Percentiles rank a stretch among this genome's conserved stretches.
Evolutionary conservation across 768 basidiomycete genomes (phyloP).

Genomic region (Boletus barrowsii): DNA sequence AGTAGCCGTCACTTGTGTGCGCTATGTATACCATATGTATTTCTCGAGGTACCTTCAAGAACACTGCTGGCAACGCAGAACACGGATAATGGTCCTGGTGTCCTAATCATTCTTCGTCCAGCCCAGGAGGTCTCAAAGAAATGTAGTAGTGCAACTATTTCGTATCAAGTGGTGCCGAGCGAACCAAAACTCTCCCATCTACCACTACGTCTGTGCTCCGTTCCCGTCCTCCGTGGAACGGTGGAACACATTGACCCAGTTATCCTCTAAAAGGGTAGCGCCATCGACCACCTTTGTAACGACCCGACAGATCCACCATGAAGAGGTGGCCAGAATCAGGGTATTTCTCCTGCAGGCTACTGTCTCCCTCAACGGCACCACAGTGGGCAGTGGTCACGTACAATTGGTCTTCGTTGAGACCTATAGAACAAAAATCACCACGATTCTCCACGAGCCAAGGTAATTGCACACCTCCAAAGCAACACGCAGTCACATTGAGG

Average conservation of each 20-base stretch:
- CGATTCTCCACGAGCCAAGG: conserved; percentile 1
- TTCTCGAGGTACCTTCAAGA: no score
- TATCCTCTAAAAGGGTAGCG: conserved; percentile 23
- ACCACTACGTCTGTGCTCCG: not conserved
- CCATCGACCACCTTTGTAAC: conserved; percentile 25
- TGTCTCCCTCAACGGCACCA: conserved; percentile 54
- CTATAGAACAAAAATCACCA: conserved; percentile 28
- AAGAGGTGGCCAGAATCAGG: conserved; percentile 37
- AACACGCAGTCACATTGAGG: conserved; percentile 62
- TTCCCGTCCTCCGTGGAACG: no score
- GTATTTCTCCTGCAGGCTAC: conserved; percentile 32
- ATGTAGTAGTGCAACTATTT: no score
- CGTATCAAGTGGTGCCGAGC: no score
- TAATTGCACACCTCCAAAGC: conserved; percentile 46
- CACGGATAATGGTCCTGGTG: no score
- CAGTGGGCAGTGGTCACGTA: conserved; percentile 57
- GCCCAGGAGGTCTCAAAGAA: no score
- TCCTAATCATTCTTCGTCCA: no score
- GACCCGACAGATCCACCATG: conserved; percentile 28
- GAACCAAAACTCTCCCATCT: not conserved
- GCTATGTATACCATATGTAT: no score
- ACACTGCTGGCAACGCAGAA: no score
- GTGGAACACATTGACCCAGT: not conserved
- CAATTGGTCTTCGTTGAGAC: conserved; percentile 57
- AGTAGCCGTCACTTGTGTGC: no score